Percentiles rank a stretch among this genome's conserved stretches.
phyloP scores from a whole-genome alignment of 192 early-diverging fungal genomes.

The Backusella sp. region DNA sequence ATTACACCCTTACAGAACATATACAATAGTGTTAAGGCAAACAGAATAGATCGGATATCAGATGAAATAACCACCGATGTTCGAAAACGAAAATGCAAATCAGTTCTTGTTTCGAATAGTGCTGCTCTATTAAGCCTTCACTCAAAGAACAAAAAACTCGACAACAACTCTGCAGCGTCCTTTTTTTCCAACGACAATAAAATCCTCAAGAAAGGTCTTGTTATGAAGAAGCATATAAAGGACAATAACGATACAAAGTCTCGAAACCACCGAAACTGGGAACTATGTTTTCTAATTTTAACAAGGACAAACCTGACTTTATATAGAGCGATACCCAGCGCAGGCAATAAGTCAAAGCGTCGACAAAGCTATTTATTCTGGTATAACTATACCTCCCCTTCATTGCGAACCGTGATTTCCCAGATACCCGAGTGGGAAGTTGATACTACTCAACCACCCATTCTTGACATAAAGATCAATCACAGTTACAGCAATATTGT shows the following conservation, averaged over 20 bases:
- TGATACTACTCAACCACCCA: neutral
- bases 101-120: neutral
- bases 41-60: constrained; percentile 1
- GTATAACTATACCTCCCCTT: neutral
- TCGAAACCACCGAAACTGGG: neutral
- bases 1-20: neutral
- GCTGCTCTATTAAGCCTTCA: neutral
- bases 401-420: neutral
- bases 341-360: neutral
- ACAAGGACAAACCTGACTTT: neutral
- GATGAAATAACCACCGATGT: neutral
- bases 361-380: neutral
- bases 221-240: neutral
- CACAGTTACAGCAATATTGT: neutral
- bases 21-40: neutral
- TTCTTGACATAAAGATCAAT: neutral
- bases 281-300: constrained; percentile 1
- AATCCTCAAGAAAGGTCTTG: neutral
- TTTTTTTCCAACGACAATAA: neutral
- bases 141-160: neutral
- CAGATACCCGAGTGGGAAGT: neutral
- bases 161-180: neutral
- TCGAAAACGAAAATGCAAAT: neutral
- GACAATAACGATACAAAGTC: neutral
- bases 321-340: neutral